These are phyloP conservation scores for Amaranthus palmeri DNA, from an alignment of 148 eudicot species.

Conservation along the genomic window DNA sequence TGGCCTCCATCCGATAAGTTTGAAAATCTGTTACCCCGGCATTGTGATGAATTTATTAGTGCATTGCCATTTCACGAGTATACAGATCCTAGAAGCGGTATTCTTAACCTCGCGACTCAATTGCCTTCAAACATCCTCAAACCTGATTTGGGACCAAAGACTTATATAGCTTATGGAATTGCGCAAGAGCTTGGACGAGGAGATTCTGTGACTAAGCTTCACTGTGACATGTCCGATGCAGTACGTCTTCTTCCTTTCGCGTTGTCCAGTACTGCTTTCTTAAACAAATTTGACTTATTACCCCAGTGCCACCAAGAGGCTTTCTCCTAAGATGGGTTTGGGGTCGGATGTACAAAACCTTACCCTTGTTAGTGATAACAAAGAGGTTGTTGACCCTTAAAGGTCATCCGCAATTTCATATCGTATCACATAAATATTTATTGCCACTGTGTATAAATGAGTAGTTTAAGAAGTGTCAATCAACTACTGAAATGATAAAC, in stretches of 20 bases:
- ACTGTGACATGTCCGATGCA: slow-evolving; percentile 95
- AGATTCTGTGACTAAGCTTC: slow-evolving; percentile 96
- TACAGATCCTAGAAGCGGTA: slow-evolving; percentile 75
- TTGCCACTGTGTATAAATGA: no score
- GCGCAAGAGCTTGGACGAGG: slow-evolving; percentile 82
- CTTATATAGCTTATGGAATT: slow-evolving; percentile 81
- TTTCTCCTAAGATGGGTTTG: no score
- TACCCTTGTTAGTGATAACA: no score
- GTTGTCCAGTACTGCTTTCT: background rate
- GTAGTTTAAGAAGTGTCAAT: no score
- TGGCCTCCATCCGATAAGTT: slow-evolving; percentile 95
- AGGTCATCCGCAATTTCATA: background rate
- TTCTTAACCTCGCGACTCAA: slow-evolving; percentile 71
- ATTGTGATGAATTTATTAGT: slow-evolving; percentile 71
- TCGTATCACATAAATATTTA: background rate
- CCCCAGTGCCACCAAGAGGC: no score
- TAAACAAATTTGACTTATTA: background rate
- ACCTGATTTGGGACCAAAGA: slow-evolving; percentile 95
- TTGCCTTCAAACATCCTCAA: slow-evolving; percentile 57
- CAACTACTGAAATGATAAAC: no score
- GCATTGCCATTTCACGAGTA: slow-evolving; percentile 81
- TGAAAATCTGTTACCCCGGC: slow-evolving; percentile 83
- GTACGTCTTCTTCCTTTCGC: slow-evolving; percentile 37
- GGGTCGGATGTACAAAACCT: no score
- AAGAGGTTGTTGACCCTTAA: no score